These are phyloP conservation scores for Vigna unguiculata DNA, from an alignment of 306 rosid genomes.

Conservation along the genomic window DNA sequence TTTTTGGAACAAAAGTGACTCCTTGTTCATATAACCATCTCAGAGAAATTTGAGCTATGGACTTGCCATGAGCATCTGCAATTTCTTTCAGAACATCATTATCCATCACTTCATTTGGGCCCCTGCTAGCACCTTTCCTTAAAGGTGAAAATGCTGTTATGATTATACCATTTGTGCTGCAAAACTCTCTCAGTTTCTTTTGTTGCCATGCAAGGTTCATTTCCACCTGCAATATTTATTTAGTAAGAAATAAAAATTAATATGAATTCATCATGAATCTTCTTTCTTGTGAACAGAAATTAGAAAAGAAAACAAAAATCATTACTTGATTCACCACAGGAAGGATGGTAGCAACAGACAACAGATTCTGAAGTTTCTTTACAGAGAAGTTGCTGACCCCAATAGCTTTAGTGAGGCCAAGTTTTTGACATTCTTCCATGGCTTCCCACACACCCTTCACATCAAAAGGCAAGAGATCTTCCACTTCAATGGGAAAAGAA, in stretches of 20 bases:
- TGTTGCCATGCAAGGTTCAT: constrained; percentile 77
- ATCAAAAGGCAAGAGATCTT: constrained; percentile 56
- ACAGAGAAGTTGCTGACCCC: constrained; percentile 69
- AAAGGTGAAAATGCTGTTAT: constrained; percentile 68
- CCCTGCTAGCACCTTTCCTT: constrained; percentile 62
- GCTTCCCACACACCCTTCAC: constrained; percentile 62
- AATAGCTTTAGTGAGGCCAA: constrained; percentile 57
- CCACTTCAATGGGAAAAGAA: constrained; percentile 43
- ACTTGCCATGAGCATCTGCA: constrained; percentile 55
- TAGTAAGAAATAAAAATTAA: neutral
- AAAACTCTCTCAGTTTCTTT: constrained; percentile 58
- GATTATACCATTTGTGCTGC: constrained; percentile 55
- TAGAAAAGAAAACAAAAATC: neutral
- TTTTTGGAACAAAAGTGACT: constrained; percentile 57
- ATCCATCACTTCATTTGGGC: constrained; percentile 62
- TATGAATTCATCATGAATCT: neutral
- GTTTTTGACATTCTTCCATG: constrained; percentile 54
- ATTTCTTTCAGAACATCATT: constrained; percentile 56
- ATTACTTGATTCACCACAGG: constrained; percentile 57
- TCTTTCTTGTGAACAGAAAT: neutral
- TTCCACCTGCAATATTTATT: constrained; percentile 59
- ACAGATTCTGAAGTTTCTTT: constrained; percentile 52
- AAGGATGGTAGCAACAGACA: constrained; percentile 43
- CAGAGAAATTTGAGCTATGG: constrained; percentile 58
- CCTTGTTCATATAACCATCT: constrained; percentile 70